phyloP scores from a whole-genome alignment of 2,329 filamentous ascomycete species.

The Diaporthe sp. region DNA sequence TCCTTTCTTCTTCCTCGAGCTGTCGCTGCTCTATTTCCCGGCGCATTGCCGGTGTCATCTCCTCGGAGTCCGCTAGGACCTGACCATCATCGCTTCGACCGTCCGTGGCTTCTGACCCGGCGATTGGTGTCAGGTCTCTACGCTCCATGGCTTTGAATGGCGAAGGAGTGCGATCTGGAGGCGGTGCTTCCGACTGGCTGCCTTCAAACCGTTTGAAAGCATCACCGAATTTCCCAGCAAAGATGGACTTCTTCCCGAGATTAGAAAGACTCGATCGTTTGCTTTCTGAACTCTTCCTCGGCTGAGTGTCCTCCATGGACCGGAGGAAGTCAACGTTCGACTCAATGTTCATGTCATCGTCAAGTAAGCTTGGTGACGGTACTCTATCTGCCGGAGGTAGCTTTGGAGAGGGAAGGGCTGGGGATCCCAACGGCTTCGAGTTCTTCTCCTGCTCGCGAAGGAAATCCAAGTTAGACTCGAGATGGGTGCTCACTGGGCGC shows the following conservation, averaged over 20 bases:
- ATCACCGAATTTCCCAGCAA: conserved; percentile 91
- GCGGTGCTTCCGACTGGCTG: conserved; percentile 47
- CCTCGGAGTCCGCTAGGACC: conserved; percentile 72
- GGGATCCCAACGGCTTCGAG: conserved; percentile 52
- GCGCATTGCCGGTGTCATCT: conserved; percentile 86
- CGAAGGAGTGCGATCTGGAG: conserved; percentile 56
- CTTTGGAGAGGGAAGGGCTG: conserved; percentile 47
- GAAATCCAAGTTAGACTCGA: conserved; percentile 85
- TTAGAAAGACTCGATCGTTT: conserved; percentile 80
- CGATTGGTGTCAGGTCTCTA: conserved; percentile 74
- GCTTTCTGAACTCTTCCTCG: conserved; percentile 69
- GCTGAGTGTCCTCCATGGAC: conserved; percentile 74
- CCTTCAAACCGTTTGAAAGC: conserved; percentile 92
- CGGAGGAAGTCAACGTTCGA: conserved; percentile 88
- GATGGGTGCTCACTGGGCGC: conserved; percentile 83
- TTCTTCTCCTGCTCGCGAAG: conserved; percentile 79
- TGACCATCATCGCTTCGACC: conserved; percentile 74
- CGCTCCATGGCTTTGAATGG: conserved; percentile 60
- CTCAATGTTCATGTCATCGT: conserved; percentile 72
- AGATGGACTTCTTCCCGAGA: conserved; percentile 81
- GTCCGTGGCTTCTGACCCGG: conserved; percentile 79
- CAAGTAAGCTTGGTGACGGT: conserved; percentile 53
- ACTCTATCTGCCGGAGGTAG: conserved; percentile 46
- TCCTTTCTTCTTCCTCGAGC: conserved; percentile 86
- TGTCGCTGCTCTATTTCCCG: conserved; percentile 87